Percentiles rank a stretch among this genome's conserved stretches.
Conservation (phyloP, 1,139 yeast species). For the Diutina siamensis region DNA sequence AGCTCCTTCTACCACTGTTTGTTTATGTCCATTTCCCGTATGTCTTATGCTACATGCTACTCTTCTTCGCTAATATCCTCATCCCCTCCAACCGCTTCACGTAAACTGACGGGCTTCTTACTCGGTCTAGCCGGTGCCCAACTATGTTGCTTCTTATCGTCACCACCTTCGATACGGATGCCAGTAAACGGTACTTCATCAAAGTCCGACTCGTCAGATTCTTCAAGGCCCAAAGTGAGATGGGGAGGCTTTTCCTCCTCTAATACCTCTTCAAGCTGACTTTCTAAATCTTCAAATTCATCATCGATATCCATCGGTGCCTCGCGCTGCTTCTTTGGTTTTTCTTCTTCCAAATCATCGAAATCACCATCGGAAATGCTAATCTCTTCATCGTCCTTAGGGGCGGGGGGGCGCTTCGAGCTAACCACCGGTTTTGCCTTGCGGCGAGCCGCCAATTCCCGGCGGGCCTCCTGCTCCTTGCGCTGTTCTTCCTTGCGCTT, state of each 20-base stretch:
- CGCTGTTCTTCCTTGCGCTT: background rate
- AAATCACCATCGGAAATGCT: conserved; percentile 1
- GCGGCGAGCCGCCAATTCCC: background rate
- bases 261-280: conserved; percentile 1
- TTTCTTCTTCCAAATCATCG: background rate
- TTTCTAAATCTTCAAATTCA: conserved; percentile 1
- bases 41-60: background rate
- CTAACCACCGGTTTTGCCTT: background rate
- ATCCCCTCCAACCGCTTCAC: conserved; percentile 1
- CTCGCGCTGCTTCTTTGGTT: background rate
- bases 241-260: background rate
- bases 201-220: conserved; percentile 2
- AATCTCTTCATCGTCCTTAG: background rate
- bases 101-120: conserved; percentile 3
- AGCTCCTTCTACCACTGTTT: no score
- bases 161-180: background rate
- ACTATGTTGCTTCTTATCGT: background rate
- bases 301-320: background rate
- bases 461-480: background rate
- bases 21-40: background rate
- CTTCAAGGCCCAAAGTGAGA: background rate
- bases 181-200: conserved; percentile 1
- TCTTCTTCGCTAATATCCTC: conserved; percentile 3
- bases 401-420: conserved; percentile 2
- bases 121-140: background rate